Evolutionary conservation across 768 basidiomycete genomes (phyloP).

Genomic region (Hygrocybe punicea): DNA sequence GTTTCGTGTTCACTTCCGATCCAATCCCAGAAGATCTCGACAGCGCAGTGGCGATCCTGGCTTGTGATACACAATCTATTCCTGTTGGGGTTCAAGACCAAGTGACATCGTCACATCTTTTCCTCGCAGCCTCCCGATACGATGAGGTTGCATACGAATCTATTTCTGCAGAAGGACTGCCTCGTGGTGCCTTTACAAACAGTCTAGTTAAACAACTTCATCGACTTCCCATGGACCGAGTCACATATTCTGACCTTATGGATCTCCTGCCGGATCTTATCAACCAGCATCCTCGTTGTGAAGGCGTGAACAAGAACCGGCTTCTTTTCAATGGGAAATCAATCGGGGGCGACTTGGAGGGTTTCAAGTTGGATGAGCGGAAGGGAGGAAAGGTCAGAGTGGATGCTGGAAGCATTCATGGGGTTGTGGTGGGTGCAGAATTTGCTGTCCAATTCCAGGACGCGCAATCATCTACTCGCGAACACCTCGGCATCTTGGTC

Average conservation of each 20-base stretch:
- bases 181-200: constrained; percentile 13
- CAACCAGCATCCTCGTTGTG: constrained; percentile 16
- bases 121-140: constrained; percentile 15
- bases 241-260: not conserved
- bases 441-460: not conserved
- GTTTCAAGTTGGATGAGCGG: not conserved
- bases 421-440: constrained; percentile 1
- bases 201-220: not conserved
- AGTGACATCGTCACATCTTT: constrained; percentile 15
- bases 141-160: constrained; percentile 15
- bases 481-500: not conserved
- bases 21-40: not conserved
- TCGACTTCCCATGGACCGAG: not conserved
- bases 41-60: not conserved
- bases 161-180: constrained; percentile 3
- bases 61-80: not conserved
- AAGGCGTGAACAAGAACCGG: constrained; percentile 9
- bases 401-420: constrained; percentile 2
- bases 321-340: constrained; percentile 6
- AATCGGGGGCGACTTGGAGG: not conserved
- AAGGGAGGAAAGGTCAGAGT: not conserved
- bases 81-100: constrained; percentile 9
- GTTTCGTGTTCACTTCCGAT: not conserved
- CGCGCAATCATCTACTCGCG: too few species aligned
- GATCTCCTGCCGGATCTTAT: constrained; percentile 12